Evolutionary conservation across 2,329 filamentous ascomycete genomes (phyloP).

Genomic region (Periglandula ipomoeae): DNA sequence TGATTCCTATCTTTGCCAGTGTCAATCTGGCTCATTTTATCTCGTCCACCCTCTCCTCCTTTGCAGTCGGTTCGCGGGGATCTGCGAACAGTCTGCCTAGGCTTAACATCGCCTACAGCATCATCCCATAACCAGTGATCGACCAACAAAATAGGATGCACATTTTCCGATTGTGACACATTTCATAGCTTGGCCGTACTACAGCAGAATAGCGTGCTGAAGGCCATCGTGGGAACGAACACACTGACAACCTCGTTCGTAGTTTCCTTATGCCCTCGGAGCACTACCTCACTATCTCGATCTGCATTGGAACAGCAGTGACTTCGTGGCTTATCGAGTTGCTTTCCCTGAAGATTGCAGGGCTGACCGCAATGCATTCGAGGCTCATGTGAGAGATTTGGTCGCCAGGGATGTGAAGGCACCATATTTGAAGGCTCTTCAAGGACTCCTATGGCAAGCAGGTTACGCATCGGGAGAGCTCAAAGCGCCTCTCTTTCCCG

Average conservation of each 20-base stretch:
- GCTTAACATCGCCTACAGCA: too few relatives aligned
- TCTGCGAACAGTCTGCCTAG: too few relatives aligned
- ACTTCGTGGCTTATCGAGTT: conserved; percentile 58
- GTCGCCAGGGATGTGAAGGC: conserved; percentile 65
- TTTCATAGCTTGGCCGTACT: too few relatives aligned
- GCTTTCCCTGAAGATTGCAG: conserved; percentile 61
- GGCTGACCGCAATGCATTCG: conserved; percentile 47
- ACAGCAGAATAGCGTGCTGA: too few relatives aligned
- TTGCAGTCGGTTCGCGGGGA: too few relatives aligned
- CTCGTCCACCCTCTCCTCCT: too few relatives aligned
- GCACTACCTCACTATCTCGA: conserved; percentile 55
- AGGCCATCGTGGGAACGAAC: too few relatives aligned
- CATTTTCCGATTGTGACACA: too few relatives aligned
- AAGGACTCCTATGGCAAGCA: conserved; percentile 68
- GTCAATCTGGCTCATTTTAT: too few relatives aligned
- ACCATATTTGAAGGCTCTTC: conserved; percentile 68
- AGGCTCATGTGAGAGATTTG: conserved; percentile 60
- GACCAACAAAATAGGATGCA: too few relatives aligned
- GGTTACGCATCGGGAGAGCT: conserved; percentile 65
- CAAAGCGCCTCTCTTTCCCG: conserved; percentile 63
- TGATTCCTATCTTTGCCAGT: not conserved
- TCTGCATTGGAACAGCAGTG: conserved; percentile 55
- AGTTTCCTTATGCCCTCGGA: conserved; percentile 72
- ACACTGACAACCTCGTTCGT: not conserved
- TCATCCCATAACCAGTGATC: too few relatives aligned